Evolutionary conservation across 2,329 filamentous ascomycete species (phyloP).

Genomic region (Colletotrichum liaoningense): DNA sequence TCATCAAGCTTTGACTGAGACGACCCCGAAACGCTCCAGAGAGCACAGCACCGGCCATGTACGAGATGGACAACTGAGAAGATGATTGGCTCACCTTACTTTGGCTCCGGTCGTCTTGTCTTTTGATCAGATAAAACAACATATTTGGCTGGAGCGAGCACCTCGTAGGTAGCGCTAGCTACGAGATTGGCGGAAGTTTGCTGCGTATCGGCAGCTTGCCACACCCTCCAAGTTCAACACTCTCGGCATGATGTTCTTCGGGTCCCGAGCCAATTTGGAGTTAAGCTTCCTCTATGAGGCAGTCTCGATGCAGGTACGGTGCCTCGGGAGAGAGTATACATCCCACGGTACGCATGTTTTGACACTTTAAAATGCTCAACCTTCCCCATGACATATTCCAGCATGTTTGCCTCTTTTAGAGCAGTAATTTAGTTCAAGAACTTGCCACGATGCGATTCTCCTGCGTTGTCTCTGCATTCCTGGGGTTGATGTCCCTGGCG

Average conservation of each 20-base stretch:
- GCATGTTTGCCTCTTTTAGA: too few species aligned
- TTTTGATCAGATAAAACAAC: not conserved
- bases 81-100: not conserved
- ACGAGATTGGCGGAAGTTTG: not conserved
- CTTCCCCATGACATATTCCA: not conserved
- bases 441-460: not conserved
- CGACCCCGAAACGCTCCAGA: not conserved
- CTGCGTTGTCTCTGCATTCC: not conserved
- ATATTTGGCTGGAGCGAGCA: too few species aligned
- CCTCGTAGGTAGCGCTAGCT: not conserved
- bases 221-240: not conserved
- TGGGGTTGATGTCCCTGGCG: not conserved
- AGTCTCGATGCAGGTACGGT: not conserved
- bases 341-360: not conserved
- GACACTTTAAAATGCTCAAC: not conserved
- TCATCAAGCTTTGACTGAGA: slow-evolving; percentile 21
- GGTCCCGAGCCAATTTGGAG: too few species aligned
- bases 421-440: not conserved
- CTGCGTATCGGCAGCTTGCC: not conserved
- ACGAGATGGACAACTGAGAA: not conserved
- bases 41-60: not conserved
- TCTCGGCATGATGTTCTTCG: not conserved
- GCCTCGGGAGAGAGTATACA: not conserved
- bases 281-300: not conserved
- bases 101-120: not conserved